Base-by-base conservation (phyloP, 768 basidiomycete genomes). In the Hygrophoropsis aurantiaca region DNA sequence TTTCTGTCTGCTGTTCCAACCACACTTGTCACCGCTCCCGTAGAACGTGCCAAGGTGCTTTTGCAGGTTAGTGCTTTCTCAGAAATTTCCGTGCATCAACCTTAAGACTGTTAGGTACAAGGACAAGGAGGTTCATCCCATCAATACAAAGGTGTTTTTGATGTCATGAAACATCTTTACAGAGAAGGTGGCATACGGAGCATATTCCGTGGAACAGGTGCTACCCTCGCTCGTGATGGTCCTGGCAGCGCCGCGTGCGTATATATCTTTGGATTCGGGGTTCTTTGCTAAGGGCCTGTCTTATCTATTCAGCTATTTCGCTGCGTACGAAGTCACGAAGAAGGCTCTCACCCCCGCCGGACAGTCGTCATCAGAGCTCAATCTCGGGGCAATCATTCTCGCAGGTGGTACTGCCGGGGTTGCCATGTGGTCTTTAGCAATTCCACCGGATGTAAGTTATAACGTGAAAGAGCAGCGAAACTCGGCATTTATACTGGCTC, bases 351-450 rank as follows among this genome's bases (percentile, higher is more conserved):
- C 87, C 11, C 90, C 93, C 6, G 80, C 78, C 33, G 89, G 89
- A 25, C 74, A 88, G 15, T 85, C 85, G n/a, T 78, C 89, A 2
- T 76, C 82, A 30, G 84, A 92, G 40, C 77, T 98, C 47, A 88
- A 92, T 57, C 75, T 99, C 21, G 78, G 88, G 25, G 87, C 89
- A 15, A 80, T 98, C 57, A 87, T 98, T 55, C 49, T 94, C 45
- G 93, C 95, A 42, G 97, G 97, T 54, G 97, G 94, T 44, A 84
- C 81, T 33, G 97, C 97, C 1, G 97, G 97, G 56, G 81, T 98
- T 4, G 94, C 94, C 30, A 98, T 99, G 97, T 99, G 97, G 97
- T 75, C 89, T 15, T 76, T 98, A 56, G 95, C 91, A 20, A 97
- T 99, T 56, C 97, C 97, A 40, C 94, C 95, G 38, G 95, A 99